These are phyloP conservation scores for Aspergillus flavus DNA, from an alignment of 2,329 filamentous ascomycete species.

Conservation along the genomic window DNA sequence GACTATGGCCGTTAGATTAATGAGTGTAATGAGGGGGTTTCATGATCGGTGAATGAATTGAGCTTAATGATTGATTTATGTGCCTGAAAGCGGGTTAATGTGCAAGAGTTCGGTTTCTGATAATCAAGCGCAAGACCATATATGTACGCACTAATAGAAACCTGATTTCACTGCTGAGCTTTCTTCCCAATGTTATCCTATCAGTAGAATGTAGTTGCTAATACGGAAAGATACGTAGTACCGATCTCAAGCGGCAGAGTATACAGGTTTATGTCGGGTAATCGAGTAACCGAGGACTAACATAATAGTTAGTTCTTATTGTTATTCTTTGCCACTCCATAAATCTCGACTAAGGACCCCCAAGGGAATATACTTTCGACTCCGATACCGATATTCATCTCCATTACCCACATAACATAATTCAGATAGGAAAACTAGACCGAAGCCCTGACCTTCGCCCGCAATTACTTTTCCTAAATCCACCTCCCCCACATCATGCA, in stretches of 20 bases:
- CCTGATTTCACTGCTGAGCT: neutral
- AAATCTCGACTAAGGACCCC: neutral
- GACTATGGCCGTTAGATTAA: neutral
- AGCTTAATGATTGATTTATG: neutral
- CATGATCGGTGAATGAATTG: neutral
- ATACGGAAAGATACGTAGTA: neutral
- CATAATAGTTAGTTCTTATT: neutral
- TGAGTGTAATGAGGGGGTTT: neutral
- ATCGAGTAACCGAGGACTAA: neutral
- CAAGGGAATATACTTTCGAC: neutral
- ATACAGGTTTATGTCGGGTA: neutral
- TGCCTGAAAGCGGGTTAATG: neutral
- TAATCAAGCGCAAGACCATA: neutral
- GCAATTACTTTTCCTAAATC: neutral
- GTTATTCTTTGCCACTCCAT: neutral
- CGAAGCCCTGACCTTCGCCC: neutral
- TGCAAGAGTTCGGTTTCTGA: neutral
- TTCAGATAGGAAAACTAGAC: too few relatives aligned
- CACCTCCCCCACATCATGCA: neutral
- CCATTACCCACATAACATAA: too few relatives aligned
- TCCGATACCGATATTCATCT: too few relatives aligned
- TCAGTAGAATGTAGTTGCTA: neutral
- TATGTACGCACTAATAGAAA: neutral
- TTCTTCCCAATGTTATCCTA: neutral
- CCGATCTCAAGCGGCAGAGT: too few relatives aligned